These are phyloP conservation scores for Flaveria floridana DNA, from an alignment of 140 eudicot species.

Conservation along the genomic window DNA sequence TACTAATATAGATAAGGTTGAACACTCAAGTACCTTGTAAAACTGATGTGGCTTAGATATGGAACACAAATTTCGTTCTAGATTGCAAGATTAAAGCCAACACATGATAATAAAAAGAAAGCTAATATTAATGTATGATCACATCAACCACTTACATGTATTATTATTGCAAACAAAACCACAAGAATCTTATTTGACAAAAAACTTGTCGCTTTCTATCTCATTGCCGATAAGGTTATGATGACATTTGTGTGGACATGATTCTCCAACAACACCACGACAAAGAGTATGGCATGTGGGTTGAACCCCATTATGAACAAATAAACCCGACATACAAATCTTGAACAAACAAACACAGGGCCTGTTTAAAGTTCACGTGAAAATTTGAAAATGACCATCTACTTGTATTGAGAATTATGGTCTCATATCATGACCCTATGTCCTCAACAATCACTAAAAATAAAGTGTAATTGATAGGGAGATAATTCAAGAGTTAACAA, in stretches of 20 bases:
- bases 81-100: not conserved
- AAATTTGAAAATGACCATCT: slow-evolving; percentile 20
- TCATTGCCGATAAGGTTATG: slow-evolving; percentile 32
- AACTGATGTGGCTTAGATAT: not conserved
- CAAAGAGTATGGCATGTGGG: slow-evolving; percentile 39
- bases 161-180: slow-evolving; percentile 17
- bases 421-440: not conserved
- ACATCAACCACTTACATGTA: slow-evolving; percentile 6
- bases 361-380: slow-evolving; percentile 19
- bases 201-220: slow-evolving; percentile 33
- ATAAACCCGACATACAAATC: slow-evolving; percentile 37
- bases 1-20: too few species aligned
- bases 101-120: not conserved
- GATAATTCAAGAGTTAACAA: not conserved
- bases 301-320: slow-evolving; percentile 31
- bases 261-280: slow-evolving; percentile 33
- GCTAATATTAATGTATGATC: slow-evolving; percentile 10
- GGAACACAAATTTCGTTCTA: not conserved
- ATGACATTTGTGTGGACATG: slow-evolving; percentile 33
- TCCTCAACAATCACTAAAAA: not conserved
- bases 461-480: not conserved
- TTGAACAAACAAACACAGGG: slow-evolving; percentile 19
- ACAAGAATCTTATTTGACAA: slow-evolving; percentile 20
- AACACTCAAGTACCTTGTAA: too few species aligned
- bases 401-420: not conserved